These are phyloP conservation scores for Sarocladium oryzae DNA, from an alignment of 2,329 filamentous ascomycete genomes.

Conservation along the genomic window DNA sequence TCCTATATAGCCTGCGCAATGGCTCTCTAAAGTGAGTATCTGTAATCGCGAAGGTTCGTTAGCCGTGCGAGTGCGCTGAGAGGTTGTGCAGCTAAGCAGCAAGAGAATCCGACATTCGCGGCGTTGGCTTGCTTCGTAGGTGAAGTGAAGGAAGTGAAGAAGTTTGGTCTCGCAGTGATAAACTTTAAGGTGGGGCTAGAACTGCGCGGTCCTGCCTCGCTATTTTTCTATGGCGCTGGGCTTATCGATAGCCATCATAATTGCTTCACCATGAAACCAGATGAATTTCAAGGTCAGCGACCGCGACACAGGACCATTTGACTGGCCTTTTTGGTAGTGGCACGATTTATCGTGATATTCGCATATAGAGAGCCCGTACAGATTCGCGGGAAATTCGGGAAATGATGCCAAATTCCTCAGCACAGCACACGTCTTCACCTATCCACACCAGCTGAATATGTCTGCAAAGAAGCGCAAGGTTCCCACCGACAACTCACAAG, in stretches of 20 bases:
- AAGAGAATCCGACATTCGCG: too few relatives aligned
- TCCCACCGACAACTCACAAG: neutral
- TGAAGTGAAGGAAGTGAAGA: constrained; percentile 6
- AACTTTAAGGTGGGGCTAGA: constrained; percentile 6
- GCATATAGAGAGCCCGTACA: too few relatives aligned
- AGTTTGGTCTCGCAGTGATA: neutral
- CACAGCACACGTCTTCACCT: neutral
- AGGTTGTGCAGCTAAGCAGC: neutral
- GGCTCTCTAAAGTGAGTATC: constrained; percentile 17
- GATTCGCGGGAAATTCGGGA: too few relatives aligned
- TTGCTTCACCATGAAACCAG: too few relatives aligned
- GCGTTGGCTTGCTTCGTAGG: neutral
- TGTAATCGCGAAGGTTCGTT: neutral
- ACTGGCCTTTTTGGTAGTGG: too few relatives aligned
- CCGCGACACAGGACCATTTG: too few relatives aligned
- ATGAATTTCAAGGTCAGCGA: too few relatives aligned
- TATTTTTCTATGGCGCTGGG: neutral
- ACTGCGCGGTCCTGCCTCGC: neutral
- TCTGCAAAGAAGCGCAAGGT: constrained; percentile 11
- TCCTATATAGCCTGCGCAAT: constrained; percentile 7
- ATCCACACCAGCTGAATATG: constrained; percentile 5
- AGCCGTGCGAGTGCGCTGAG: neutral
- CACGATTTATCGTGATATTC: too few relatives aligned
- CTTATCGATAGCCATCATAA: constrained; percentile 7
- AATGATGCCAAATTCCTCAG: neutral